Conservation (phyloP, 2,329 filamentous ascomycete species). For the Dothiorella sarmentorum region DNA sequence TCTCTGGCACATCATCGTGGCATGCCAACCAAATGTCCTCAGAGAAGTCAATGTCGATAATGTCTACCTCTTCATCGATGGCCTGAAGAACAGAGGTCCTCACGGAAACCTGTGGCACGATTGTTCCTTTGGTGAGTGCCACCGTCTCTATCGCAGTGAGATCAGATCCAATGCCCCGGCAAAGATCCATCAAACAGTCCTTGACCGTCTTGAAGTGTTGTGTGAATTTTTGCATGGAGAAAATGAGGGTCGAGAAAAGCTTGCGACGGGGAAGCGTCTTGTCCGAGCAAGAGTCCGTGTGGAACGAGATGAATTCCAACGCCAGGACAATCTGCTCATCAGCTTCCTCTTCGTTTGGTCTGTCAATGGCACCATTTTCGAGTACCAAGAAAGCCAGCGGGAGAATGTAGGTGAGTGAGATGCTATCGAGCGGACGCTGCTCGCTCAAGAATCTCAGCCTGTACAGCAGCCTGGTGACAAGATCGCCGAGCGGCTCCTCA, state of each 20-base stretch:
- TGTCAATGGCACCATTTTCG: constrained; percentile 72
- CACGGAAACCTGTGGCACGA: constrained; percentile 75
- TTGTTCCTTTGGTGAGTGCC: constrained; percentile 72
- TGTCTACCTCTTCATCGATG: constrained; percentile 85
- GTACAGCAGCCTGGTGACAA: constrained; percentile 86
- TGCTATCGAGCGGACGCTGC: constrained; percentile 86
- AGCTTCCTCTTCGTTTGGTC: constrained; percentile 64
- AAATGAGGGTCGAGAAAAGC: constrained; percentile 68
- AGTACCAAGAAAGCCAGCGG: constrained; percentile 78
- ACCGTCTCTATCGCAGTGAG: constrained; percentile 69
- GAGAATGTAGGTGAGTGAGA: constrained; percentile 82
- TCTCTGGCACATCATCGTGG: constrained; percentile 87
- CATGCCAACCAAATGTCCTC: constrained; percentile 91
- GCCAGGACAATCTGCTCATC: constrained; percentile 89
- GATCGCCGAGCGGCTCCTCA: constrained; percentile 76
- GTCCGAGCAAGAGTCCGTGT: constrained; percentile 76
- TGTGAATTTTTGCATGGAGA: constrained; percentile 80
- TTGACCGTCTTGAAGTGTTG: constrained; percentile 95
- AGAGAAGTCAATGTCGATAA: constrained; percentile 81
- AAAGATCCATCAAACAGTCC: constrained; percentile 84
- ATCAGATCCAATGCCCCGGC: constrained; percentile 78
- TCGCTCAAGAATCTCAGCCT: constrained; percentile 85
- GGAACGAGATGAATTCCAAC: constrained; percentile 83
- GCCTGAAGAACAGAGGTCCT: constrained; percentile 82
- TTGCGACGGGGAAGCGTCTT: constrained; percentile 71